Percentiles rank a stretch among this genome's conserved stretches.
Conservation (phyloP, 805 yeast species). For the Metschnikowia arizonensis region DNA sequence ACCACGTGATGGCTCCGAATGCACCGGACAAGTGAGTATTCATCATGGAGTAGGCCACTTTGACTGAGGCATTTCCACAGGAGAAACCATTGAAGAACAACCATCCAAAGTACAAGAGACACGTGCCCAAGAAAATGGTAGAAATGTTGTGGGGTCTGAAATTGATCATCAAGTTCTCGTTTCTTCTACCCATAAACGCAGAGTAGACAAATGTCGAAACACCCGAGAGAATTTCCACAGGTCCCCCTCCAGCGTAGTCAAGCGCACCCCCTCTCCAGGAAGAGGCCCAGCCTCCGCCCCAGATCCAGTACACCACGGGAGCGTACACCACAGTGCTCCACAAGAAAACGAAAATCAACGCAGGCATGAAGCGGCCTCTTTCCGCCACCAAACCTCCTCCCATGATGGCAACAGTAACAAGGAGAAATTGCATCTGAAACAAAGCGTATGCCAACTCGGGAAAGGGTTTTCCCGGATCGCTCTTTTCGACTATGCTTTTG, state of each 20-base stretch:
- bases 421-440: slow-evolving; percentile 86
- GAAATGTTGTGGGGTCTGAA: slow-evolving; percentile 95
- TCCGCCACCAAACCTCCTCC: slow-evolving; percentile 88
- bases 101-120: slow-evolving; percentile 93
- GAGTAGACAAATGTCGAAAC: slow-evolving; percentile 85
- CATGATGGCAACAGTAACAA: slow-evolving; percentile 87
- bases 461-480: slow-evolving; percentile 41
- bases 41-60: slow-evolving; percentile 86
- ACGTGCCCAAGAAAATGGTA: slow-evolving; percentile 83
- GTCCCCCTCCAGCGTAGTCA: slow-evolving; percentile 98
- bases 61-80: slow-evolving; percentile 73
- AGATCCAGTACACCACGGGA: slow-evolving; percentile 94
- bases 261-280: slow-evolving; percentile 75
- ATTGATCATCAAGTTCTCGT: slow-evolving; percentile 71
- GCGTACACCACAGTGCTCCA: slow-evolving; percentile 93
- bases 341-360: slow-evolving; percentile 71
- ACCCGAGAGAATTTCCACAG: slow-evolving; percentile 90
- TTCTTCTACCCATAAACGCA: slow-evolving; percentile 75
- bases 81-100: slow-evolving; percentile 92
- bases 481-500: slow-evolving; percentile 57
- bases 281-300: slow-evolving; percentile 96
- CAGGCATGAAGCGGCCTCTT: slow-evolving; percentile 84
- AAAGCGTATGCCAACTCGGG: slow-evolving; percentile 84
- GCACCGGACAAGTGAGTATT: slow-evolving; percentile 89
- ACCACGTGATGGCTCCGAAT: slow-evolving; percentile 90